Base-by-base conservation (phyloP, 2,329 filamentous ascomycete genomes). In the Fusarium phyllophilum region DNA sequence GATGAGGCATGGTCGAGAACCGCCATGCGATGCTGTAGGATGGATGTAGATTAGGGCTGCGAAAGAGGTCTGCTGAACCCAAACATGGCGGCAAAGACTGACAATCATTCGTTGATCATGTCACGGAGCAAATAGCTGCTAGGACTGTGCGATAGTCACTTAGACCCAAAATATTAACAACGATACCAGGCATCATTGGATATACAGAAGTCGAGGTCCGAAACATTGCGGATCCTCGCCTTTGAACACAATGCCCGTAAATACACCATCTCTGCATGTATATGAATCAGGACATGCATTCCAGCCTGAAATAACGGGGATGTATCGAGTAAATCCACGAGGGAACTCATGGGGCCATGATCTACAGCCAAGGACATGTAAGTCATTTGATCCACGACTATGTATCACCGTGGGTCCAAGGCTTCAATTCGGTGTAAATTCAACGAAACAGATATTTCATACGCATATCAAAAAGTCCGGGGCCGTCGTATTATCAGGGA, bases 1-100 rank as follows among this genome's bases (percentile, higher is more conserved):
- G 20, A 42, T 56, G 10, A 65, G 70, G 58, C 55, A 72, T 65
- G 68, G 41, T 54, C 52, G 57, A 72, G 48, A 69, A 62, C 22
- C 11, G 38, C 17, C 55, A 22, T 36, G 31, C 17, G 33, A 55
- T 54, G 13, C 42, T 26, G 33, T 9, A 51, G 52, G 56, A 58
- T 44, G 42, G 26, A 56, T 38, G 33, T 41, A 38, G 57, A 48
- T 36, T 57, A 48, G 59, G 41, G 24, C n/a, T 36, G 54, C 18
- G 31, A 48, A 26, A 42, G 42, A 46, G 46, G 61, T 55, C 55
- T 59, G 71, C 56, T 72, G 71, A 48, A 26, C 12, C 44, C 24
- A 39, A 68, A 72, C 59, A 72, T 59, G 71, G 62, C 59, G 58
- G 15, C 41, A 42, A 24, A 39, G 34, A 11, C 11, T 38, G 6